These are phyloP conservation scores for Gaeumannomyces sp. DNA, from an alignment of 2,329 filamentous ascomycete species.

Conservation along the genomic window DNA sequence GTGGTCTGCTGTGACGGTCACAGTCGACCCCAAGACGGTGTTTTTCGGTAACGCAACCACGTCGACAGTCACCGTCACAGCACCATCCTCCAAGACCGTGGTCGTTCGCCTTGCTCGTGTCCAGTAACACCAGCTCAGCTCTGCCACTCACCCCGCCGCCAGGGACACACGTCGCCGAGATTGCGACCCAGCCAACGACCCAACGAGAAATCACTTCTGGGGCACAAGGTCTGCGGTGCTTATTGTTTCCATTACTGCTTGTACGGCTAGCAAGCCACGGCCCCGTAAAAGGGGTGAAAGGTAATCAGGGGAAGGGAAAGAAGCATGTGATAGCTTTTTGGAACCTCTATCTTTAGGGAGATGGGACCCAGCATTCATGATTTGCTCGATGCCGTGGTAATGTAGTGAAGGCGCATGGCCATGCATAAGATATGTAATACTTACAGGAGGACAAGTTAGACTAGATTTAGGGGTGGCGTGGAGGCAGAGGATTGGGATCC, in stretches of 20 bases:
- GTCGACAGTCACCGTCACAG: slow-evolving; percentile 1
- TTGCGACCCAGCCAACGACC: background rate
- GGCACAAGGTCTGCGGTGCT: background rate
- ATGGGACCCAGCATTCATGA: background rate
- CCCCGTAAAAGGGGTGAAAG: background rate
- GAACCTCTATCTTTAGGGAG: background rate
- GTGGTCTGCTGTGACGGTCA: slow-evolving; percentile 1
- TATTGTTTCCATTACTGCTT: background rate
- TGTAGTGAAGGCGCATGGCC: background rate
- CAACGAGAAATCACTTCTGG: background rate
- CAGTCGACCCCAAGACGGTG: slow-evolving; percentile 4
- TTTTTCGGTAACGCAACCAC: slow-evolving; percentile 8
- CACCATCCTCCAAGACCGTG: background rate
- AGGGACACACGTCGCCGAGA: background rate
- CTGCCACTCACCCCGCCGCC: background rate
- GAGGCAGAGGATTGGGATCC: background rate
- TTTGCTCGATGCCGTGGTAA: background rate
- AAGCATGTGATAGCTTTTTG: background rate
- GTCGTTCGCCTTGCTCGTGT: slow-evolving; percentile 1
- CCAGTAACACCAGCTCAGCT: background rate
- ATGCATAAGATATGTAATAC: background rate
- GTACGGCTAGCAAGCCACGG: background rate
- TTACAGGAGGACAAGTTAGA: background rate
- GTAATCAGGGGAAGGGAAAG: background rate
- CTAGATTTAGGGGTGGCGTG: background rate